A percentile compares a stretch with the other conserved stretches of the same genome.
These are phyloP conservation scores for Saccharomyces uvarum DNA, from an alignment of 1,139 yeast species.

Conservation along the genomic window DNA sequence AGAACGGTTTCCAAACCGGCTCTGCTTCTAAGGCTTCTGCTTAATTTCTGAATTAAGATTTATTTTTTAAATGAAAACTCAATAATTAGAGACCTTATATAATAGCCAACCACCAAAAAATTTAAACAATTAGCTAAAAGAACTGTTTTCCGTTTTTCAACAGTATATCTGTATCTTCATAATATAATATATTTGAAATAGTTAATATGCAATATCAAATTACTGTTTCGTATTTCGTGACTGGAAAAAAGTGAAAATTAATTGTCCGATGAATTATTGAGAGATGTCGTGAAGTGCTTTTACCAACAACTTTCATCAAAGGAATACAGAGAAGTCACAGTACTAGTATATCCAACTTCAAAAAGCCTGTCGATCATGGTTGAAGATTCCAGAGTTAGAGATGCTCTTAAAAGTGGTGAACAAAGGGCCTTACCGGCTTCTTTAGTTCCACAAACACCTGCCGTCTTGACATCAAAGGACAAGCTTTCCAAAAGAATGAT, in stretches of 20 bases:
- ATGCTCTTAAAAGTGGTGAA: conserved; percentile 34
- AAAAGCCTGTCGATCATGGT: conserved; percentile 30
- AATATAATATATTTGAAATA: not conserved
- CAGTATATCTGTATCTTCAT: not conserved
- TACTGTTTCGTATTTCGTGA: not conserved
- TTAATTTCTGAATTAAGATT: conserved; percentile 10
- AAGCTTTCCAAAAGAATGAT: conserved; percentile 76
- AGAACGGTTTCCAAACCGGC: conserved; percentile 97
- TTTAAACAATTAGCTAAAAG: not conserved
- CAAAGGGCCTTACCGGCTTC: conserved; percentile 52
- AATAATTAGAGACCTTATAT: conserved; percentile 1
- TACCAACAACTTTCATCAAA: not conserved
- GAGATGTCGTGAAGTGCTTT: not conserved
- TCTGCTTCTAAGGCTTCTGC: conserved; percentile 38
- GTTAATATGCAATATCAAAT: not conserved
- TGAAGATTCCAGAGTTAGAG: conserved; percentile 40
- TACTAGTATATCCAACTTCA: no score
- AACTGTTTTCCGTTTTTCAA: not conserved
- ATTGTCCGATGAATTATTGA: not conserved
- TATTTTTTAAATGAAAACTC: conserved; percentile 2
- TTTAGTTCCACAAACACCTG: conserved; percentile 77
- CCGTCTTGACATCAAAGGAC: conserved; percentile 73
- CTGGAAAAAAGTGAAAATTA: not conserved
- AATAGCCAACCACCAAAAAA: not conserved
- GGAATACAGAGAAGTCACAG: no score